Percentiles rank a stretch among this genome's conserved stretches.
These are phyloP conservation scores for Phytophthora meadii DNA, from an alignment of 352 stramenopile genomes.

Conservation along the genomic window DNA sequence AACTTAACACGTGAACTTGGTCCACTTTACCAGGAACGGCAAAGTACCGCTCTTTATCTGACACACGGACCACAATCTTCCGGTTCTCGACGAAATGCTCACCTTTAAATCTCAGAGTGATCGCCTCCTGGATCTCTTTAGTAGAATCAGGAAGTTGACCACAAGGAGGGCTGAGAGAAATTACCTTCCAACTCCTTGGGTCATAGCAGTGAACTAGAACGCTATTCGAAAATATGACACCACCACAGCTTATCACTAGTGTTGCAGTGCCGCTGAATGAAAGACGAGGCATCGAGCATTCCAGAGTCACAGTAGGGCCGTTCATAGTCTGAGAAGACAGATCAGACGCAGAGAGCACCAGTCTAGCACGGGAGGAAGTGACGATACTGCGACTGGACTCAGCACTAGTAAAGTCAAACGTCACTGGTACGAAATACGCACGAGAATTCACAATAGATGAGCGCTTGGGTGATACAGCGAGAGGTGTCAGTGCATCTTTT, in stretches of 20 bases:
- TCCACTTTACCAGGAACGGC: conserved; percentile 43
- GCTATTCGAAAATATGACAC: conserved; percentile 67
- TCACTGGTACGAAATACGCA: conserved; percentile 26
- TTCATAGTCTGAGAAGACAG: conserved; percentile 21
- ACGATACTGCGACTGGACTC: conserved; percentile 55
- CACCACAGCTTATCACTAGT: conserved; percentile 52
- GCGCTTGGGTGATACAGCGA: conserved; percentile 3
- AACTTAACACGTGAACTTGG: conserved; percentile 55
- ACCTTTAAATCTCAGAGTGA: conserved; percentile 54
- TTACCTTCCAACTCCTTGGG: conserved; percentile 57
- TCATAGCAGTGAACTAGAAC: conserved; percentile 80
- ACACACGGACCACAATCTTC: conserved; percentile 64
- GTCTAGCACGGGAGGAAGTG: conserved; percentile 30
- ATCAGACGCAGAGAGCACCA: conserved; percentile 47
- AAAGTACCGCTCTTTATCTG: conserved; percentile 53
- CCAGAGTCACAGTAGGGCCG: conserved; percentile 41
- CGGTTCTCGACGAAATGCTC: conserved; percentile 76
- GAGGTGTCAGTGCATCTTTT: not conserved
- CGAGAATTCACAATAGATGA: not conserved
- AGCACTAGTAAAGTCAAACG: conserved; percentile 53
- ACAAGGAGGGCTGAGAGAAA: conserved; percentile 50
- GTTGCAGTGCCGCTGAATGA: conserved; percentile 61
- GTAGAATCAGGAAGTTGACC: conserved; percentile 36
- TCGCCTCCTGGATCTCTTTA: conserved; percentile 12
- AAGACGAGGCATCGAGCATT: conserved; percentile 63